Evolutionary conservation across 176 grass and related monocot species (phyloP).

Genomic region (Dendrocalamus sinicus): DNA sequence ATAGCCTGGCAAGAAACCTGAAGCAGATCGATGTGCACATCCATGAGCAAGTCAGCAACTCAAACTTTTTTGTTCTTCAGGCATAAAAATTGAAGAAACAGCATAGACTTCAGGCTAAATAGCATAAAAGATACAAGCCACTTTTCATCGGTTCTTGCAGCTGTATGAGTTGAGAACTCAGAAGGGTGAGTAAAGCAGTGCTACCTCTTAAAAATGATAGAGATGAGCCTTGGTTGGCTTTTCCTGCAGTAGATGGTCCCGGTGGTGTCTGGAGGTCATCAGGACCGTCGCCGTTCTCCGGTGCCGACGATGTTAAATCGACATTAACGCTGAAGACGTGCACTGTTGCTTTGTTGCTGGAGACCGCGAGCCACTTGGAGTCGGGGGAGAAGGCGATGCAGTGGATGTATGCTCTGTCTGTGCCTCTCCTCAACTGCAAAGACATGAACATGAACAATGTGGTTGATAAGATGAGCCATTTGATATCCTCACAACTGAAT

Average conservation of each 20-base stretch:
- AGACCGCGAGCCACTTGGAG: slow-evolving; percentile 71
- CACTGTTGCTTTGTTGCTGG: slow-evolving; percentile 81
- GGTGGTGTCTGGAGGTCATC: too few relatives aligned
- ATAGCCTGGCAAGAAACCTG: slow-evolving; percentile 68
- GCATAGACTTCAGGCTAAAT: background rate
- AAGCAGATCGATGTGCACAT: background rate
- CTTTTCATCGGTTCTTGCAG: background rate
- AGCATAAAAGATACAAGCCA: background rate
- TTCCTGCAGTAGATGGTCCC: background rate
- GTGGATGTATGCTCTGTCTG: slow-evolving; percentile 68
- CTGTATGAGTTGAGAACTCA: background rate
- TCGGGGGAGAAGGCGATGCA: slow-evolving; percentile 75
- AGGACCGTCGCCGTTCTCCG: slow-evolving; percentile 23
- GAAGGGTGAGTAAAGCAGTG: background rate
- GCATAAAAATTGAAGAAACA: background rate
- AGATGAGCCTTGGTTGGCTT: background rate
- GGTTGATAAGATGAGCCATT: too few relatives aligned
- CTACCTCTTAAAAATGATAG: slow-evolving; percentile 54
- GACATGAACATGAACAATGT: background rate
- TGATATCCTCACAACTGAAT: too few relatives aligned
- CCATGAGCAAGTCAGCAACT: background rate
- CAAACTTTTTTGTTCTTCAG: background rate
- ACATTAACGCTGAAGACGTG: slow-evolving; percentile 74
- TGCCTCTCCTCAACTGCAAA: slow-evolving; percentile 69
- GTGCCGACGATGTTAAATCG: slow-evolving; percentile 31